Evolutionary conservation across 2,329 filamentous ascomycete genomes (phyloP).

Genomic region (Phoma sp.): DNA sequence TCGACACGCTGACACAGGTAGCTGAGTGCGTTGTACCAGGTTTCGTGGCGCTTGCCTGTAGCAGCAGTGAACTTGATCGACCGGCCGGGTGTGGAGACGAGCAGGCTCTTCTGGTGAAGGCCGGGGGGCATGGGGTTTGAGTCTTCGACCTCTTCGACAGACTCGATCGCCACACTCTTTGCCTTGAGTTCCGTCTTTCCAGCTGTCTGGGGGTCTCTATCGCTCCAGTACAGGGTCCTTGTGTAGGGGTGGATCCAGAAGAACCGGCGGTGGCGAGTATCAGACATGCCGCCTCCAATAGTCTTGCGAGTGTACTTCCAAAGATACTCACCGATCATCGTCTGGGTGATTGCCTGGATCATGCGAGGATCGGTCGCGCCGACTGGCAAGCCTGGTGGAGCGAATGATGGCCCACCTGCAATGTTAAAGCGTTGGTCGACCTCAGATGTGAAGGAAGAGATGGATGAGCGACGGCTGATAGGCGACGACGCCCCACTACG

Average conservation of each 20-base stretch:
- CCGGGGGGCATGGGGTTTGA: conserved; percentile 96
- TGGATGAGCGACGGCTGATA: conserved; percentile 76
- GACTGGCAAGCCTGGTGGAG: conserved; percentile 66
- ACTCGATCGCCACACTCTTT: conserved; percentile 94
- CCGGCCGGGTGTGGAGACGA: conserved; percentile 87
- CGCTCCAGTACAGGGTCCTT: conserved; percentile 94
- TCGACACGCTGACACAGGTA: conserved; percentile 82
- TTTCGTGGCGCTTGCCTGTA: conserved; percentile 93
- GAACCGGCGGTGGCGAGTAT: conserved; percentile 89
- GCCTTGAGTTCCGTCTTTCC: conserved; percentile 77
- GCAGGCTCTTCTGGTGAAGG: conserved; percentile 89
- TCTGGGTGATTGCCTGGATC: conserved; percentile 99
- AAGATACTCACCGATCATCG: conserved; percentile 98
- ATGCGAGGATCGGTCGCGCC: conserved; percentile 86
- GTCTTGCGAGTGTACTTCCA: conserved; percentile 99
- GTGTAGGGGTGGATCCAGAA: conserved; percentile 99
- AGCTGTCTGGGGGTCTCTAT: conserved; percentile 80
- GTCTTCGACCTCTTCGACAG: conserved; percentile 88
- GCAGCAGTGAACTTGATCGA: conserved; percentile 93
- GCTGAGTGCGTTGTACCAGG: conserved; percentile 96
- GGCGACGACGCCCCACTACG: conserved; percentile 58
- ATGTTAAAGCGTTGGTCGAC: conserved; percentile 88
- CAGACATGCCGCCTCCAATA: conserved; percentile 86
- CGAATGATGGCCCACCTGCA: conserved; percentile 55
- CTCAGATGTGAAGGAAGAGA: conserved; percentile 95